Conservation (phyloP, 2,329 filamentous ascomycete genomes). For the Penicillium psychrosexuale region DNA sequence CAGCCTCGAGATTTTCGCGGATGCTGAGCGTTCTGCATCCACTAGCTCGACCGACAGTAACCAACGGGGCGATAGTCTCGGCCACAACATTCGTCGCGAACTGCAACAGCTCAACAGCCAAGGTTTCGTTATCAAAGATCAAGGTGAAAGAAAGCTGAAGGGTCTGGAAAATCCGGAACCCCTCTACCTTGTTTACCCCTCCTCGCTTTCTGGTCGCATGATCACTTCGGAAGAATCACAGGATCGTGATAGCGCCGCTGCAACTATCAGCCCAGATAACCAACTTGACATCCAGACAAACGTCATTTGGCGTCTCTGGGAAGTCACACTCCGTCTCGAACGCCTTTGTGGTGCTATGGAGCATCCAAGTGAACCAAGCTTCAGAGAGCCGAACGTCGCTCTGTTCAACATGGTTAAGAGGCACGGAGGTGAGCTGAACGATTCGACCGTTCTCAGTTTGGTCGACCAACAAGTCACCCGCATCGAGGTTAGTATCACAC, state of each 20-base stretch:
- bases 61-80: constrained; percentile 66
- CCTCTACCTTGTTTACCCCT: constrained; percentile 92
- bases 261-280: constrained; percentile 61
- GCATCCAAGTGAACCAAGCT: constrained; percentile 57
- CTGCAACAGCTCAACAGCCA: constrained; percentile 81
- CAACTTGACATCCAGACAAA: constrained; percentile 77
- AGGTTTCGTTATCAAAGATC: constrained; percentile 94
- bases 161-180: constrained; percentile 96
- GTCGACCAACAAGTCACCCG: constrained; percentile 92
- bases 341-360: constrained; percentile 92
- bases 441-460: constrained; percentile 82
- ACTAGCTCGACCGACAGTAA: constrained; percentile 70
- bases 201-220: constrained; percentile 72
- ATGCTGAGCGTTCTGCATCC: constrained; percentile 69
- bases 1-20: constrained; percentile 83
- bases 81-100: constrained; percentile 79
- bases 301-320: constrained; percentile 85
- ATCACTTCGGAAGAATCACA: constrained; percentile 47
- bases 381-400: constrained; percentile 79
- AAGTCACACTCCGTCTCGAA: constrained; percentile 81
- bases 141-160: constrained; percentile 92
- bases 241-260: constrained; percentile 45
- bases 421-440: constrained; percentile 78
- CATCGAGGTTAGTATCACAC: constrained; percentile 72
- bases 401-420: constrained; percentile 71